A percentile compares a stretch with the other conserved stretches of the same genome.
phyloP scores from a whole-genome alignment of 2,329 filamentous ascomycete genomes.

The Botryotinia globosa region DNA sequence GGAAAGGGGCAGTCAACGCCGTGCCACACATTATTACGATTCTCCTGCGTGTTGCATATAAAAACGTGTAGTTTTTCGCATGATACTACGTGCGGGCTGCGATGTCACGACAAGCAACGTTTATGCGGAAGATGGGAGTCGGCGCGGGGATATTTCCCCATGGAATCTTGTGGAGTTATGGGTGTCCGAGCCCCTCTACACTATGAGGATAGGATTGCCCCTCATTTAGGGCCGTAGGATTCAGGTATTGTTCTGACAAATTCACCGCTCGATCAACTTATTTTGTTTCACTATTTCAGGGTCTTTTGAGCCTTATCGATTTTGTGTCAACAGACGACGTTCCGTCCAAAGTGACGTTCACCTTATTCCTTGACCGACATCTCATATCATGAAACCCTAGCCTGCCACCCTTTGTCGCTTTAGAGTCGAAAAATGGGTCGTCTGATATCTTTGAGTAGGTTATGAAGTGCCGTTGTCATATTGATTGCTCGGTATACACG shows the following conservation, averaged over 20 bases:
- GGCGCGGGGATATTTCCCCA: slow-evolving; percentile 16
- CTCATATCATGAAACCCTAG: neutral
- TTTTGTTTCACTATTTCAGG: neutral
- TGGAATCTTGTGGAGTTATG: slow-evolving; percentile 3
- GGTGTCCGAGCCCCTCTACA: neutral
- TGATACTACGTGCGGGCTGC: too few species aligned
- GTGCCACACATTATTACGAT: neutral
- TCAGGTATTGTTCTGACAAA: neutral
- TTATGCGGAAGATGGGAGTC: neutral
- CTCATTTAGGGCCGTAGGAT: slow-evolving; percentile 17
- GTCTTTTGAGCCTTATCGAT: neutral
- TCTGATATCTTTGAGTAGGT: neutral
- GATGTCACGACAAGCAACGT: neutral
- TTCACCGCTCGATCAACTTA: neutral
- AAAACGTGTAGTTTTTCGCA: neutral
- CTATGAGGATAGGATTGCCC: neutral
- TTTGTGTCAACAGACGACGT: neutral
- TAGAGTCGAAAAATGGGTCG: neutral
- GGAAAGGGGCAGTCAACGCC: slow-evolving; percentile 12
- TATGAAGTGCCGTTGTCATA: neutral
- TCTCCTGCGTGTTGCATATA: neutral
- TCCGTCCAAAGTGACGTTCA: neutral
- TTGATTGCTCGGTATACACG: neutral
- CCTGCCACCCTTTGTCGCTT: neutral
- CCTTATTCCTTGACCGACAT: neutral